phyloP scores from a whole-genome alignment of 257 asterid species.

The Petunia axillaris region DNA sequence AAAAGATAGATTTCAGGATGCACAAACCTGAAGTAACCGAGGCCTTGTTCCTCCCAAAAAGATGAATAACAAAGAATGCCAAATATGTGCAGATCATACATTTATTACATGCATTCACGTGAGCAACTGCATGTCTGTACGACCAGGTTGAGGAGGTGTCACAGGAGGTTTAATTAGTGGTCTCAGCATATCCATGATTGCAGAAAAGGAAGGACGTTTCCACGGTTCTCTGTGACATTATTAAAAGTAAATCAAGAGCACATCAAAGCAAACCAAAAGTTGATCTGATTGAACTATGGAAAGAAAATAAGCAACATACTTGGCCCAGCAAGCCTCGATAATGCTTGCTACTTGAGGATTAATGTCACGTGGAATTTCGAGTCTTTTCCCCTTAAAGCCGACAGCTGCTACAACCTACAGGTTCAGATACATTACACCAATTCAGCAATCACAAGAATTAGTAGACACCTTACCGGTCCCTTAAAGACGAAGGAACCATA shows the following conservation, averaged over 20 bases:
- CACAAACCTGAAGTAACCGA: slow-evolving; percentile 25
- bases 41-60: slow-evolving; percentile 26
- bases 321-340: slow-evolving; percentile 88
- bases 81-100: slow-evolving; percentile 30
- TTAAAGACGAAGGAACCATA: background rate
- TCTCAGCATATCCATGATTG: slow-evolving; percentile 82
- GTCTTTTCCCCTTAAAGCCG: slow-evolving; percentile 79
- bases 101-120: slow-evolving; percentile 31
- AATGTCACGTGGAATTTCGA: slow-evolving; percentile 73
- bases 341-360: slow-evolving; percentile 79
- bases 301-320: slow-evolving; percentile 42
- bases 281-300: background rate
- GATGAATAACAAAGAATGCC: slow-evolving; percentile 18
- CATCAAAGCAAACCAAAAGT: slow-evolving; percentile 18
- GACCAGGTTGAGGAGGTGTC: slow-evolving; percentile 51
- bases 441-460: background rate
- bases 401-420: slow-evolving; percentile 95
- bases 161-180: slow-evolving; percentile 61
- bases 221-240: slow-evolving; percentile 78
- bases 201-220: slow-evolving; percentile 86
- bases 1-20: background rate
- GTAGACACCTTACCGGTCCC: background rate
- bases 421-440: slow-evolving; percentile 23
- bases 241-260: slow-evolving; percentile 7
- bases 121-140: slow-evolving; percentile 50